These are phyloP conservation scores for Termitomyces titanicus DNA, from an alignment of 768 basidiomycete genomes.

Conservation along the genomic window DNA sequence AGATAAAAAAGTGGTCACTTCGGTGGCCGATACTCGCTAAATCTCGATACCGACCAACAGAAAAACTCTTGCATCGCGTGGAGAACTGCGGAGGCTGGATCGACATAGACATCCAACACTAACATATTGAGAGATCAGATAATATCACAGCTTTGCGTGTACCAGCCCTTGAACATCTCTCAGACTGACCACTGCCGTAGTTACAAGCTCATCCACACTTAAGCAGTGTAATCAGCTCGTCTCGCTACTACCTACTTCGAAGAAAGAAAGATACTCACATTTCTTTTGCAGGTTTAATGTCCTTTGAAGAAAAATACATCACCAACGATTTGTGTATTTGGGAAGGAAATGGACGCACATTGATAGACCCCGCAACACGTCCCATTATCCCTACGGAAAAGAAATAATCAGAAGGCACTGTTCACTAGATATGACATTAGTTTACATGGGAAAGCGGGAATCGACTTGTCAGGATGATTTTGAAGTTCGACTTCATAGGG, in stretches of 20 bases:
- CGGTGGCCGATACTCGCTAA: too few relatives aligned
- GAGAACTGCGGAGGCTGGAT: too few relatives aligned
- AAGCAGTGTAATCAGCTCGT: conserved; percentile 8
- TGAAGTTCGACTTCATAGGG: conserved; percentile 75
- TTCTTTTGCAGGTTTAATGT: conserved; percentile 80
- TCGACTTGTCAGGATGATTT: conserved; percentile 61
- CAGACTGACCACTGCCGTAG: conserved; percentile 60
- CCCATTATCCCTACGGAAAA: conserved; percentile 78
- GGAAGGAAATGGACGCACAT: conserved; percentile 33
- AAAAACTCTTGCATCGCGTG: too few relatives aligned
- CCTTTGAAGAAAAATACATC: too few relatives aligned
- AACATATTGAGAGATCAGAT: too few relatives aligned
- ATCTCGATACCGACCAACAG: too few relatives aligned
- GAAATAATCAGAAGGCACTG: neutral
- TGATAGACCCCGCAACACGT: conserved; percentile 69
- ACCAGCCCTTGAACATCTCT: conserved; percentile 39
- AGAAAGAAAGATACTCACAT: conserved; percentile 50
- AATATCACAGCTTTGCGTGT: conserved; percentile 49
- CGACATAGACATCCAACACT: too few relatives aligned
- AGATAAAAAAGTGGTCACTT: too few relatives aligned
- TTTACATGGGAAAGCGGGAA: conserved; percentile 60
- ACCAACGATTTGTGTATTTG: too few relatives aligned
- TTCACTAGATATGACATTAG: neutral
- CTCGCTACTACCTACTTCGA: neutral
- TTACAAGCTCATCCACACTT: conserved; percentile 77